Conservation (phyloP, 257 asterid species). For the Solanum virginianum region DNA sequence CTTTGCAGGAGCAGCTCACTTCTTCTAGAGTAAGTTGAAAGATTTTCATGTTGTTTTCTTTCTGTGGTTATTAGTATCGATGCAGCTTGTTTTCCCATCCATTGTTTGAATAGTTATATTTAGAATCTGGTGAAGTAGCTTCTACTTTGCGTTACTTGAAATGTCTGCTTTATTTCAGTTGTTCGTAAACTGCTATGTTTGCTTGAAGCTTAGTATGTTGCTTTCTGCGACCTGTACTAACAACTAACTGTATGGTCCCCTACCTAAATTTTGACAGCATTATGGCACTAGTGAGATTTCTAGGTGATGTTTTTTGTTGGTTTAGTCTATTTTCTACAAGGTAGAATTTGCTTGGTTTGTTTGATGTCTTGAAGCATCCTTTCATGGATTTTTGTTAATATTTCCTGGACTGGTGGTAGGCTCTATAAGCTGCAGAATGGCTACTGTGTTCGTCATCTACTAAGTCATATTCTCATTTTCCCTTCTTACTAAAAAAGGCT, state of each 20-base stretch:
- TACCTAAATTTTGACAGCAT: background rate
- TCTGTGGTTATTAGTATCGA: background rate
- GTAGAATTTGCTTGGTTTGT: background rate
- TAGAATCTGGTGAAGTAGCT: background rate
- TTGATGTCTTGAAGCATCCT: background rate
- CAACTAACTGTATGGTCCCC: background rate
- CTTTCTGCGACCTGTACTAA: background rate
- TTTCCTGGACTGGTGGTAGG: background rate
- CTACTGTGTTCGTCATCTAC: background rate
- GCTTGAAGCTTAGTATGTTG: background rate
- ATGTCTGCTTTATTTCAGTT: background rate
- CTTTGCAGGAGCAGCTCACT: slow-evolving; percentile 82
- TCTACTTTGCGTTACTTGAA: background rate
- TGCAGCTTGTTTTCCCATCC: background rate
- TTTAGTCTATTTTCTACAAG: no score
- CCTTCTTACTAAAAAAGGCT: slow-evolving; percentile 19
- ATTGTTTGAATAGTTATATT: background rate
- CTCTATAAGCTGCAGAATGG: background rate
- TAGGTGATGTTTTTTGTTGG: background rate
- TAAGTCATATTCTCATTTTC: background rate
- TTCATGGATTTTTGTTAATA: background rate
- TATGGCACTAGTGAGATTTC: background rate
- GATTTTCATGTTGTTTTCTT: background rate
- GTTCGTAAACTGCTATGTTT: background rate
- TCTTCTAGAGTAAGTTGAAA: slow-evolving; percentile 43